Evolutionary conservation across 2,329 filamentous ascomycete species (phyloP).

Genomic region (Chalara sp.): DNA sequence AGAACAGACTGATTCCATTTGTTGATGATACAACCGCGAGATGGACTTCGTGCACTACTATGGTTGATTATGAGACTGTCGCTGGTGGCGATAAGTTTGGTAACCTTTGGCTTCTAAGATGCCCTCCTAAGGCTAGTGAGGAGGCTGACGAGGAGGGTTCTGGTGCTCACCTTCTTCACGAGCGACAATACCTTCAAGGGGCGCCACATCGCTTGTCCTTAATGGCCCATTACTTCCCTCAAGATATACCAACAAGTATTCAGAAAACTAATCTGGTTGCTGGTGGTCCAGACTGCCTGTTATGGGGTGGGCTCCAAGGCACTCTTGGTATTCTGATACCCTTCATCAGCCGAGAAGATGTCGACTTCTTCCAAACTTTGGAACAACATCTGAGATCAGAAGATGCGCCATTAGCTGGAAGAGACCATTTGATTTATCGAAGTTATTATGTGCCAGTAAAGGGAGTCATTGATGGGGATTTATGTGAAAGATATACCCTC

Average conservation of each 20-base stretch:
- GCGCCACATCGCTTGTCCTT: conserved; percentile 78
- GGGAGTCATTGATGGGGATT: conserved; percentile 91
- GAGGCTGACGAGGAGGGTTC: conserved; percentile 90
- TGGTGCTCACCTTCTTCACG: conserved; percentile 84
- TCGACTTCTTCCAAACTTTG: conserved; percentile 94
- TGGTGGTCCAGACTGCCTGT: conserved; percentile 81
- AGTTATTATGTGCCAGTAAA: conserved; percentile 96
- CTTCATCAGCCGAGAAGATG: conserved; percentile 84
- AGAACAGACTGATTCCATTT: conserved; percentile 90
- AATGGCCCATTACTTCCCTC: conserved; percentile 82
- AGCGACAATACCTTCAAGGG: conserved; percentile 83
- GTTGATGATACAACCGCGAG: conserved; percentile 82
- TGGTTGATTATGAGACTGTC: conserved; percentile 96
- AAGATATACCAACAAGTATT: conserved; percentile 88
- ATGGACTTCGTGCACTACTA: conserved; percentile 84
- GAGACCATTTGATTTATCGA: conserved; percentile 93
- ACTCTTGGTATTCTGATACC: conserved; percentile 91
- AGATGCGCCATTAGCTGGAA: conserved; percentile 79
- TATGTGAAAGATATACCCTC: conserved; percentile 86
- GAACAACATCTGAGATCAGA: conserved; percentile 83
- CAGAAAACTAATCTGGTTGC: conserved; percentile 85
- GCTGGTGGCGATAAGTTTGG: conserved; percentile 97
- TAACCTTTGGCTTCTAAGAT: conserved; percentile 88
- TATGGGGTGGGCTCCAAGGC: conserved; percentile 93
- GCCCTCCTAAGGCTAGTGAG: conserved; percentile 76